Evolutionary conservation across 164 flowering plant species (phyloP).

Genomic region (Hamamelis virginiana): DNA sequence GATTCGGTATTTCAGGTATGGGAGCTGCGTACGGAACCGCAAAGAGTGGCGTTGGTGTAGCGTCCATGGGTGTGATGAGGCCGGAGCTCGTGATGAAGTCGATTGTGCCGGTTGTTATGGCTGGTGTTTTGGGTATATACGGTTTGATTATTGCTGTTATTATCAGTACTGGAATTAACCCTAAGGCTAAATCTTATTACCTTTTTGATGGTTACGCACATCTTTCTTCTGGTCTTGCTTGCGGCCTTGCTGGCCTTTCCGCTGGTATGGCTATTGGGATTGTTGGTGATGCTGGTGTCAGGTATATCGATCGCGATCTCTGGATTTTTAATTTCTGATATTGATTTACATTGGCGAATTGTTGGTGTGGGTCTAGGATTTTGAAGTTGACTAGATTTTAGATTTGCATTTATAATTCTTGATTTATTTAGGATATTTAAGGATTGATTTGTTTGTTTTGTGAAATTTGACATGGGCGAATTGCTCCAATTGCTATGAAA

Average conservation of each 20-base stretch:
- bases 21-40: constrained; percentile 95
- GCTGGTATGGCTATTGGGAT: constrained; percentile 97
- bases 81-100: constrained; percentile 92
- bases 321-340: not conserved
- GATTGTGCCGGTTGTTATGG: constrained; percentile 92
- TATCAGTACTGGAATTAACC: constrained; percentile 88
- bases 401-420: not conserved
- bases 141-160: constrained; percentile 85
- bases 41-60: constrained; percentile 90
- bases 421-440: not conserved
- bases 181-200: constrained; percentile 78
- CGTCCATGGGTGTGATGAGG: constrained; percentile 93
- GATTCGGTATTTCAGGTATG: constrained; percentile 53
- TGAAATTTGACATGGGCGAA: no score
- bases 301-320: constrained; percentile 35
- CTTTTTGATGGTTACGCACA: constrained; percentile 86
- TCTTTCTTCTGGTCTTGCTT: constrained; percentile 78
- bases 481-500: no score
- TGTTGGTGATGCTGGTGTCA: constrained; percentile 87
- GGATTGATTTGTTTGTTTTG: no score
- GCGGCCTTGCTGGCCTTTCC: constrained; percentile 89
- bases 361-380: not conserved
- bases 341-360: not conserved
- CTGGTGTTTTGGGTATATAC: constrained; percentile 86
- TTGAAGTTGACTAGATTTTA: not conserved